Conservation (phyloP, 2,329 filamentous ascomycete genomes). For the Penicillium sp. region DNA sequence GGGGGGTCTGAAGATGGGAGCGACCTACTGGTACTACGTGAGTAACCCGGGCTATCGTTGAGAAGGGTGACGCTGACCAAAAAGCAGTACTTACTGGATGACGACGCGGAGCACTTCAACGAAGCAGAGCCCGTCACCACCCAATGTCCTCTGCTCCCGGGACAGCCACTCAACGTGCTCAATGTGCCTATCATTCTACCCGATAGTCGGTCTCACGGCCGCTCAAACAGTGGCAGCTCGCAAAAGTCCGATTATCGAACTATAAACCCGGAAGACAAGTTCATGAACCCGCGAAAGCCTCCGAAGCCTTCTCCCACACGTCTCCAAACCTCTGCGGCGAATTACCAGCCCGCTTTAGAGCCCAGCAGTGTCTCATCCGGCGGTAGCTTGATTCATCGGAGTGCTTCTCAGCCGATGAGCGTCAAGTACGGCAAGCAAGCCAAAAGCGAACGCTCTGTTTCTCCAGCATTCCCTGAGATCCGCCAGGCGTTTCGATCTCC, state of each 20-base stretch:
- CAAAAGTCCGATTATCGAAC: slow-evolving; percentile 63
- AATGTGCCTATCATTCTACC: slow-evolving; percentile 71
- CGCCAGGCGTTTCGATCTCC: slow-evolving; percentile 39
- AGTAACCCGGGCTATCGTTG: slow-evolving; percentile 15
- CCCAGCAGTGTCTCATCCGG: slow-evolving; percentile 30
- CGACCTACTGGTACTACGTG: slow-evolving; percentile 95
- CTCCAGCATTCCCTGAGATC: slow-evolving; percentile 38
- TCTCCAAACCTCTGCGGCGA: slow-evolving; percentile 46
- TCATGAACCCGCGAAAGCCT: slow-evolving; percentile 64
- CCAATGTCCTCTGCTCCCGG: slow-evolving; percentile 79
- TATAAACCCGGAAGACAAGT: slow-evolving; percentile 76
- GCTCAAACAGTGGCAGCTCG: slow-evolving; percentile 66
- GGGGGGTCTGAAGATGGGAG: slow-evolving; percentile 86
- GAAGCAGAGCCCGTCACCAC: slow-evolving; percentile 70
- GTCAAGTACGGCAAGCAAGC: slow-evolving; percentile 19
- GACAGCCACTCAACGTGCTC: slow-evolving; percentile 81
- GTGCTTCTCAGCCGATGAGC: slow-evolving; percentile 38
- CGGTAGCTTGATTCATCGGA: slow-evolving; percentile 27
- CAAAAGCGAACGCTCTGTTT: slow-evolving; percentile 37
- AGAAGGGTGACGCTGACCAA: slow-evolving; percentile 23
- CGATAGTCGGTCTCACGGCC: slow-evolving; percentile 48
- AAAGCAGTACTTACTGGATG: slow-evolving; percentile 75
- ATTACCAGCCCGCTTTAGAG: slow-evolving; percentile 24
- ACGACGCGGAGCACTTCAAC: slow-evolving; percentile 74
- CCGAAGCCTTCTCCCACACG: slow-evolving; percentile 48